Evolutionary conservation across 352 stramenopile species (phyloP).

Genomic region (Globisporangium solare): DNA sequence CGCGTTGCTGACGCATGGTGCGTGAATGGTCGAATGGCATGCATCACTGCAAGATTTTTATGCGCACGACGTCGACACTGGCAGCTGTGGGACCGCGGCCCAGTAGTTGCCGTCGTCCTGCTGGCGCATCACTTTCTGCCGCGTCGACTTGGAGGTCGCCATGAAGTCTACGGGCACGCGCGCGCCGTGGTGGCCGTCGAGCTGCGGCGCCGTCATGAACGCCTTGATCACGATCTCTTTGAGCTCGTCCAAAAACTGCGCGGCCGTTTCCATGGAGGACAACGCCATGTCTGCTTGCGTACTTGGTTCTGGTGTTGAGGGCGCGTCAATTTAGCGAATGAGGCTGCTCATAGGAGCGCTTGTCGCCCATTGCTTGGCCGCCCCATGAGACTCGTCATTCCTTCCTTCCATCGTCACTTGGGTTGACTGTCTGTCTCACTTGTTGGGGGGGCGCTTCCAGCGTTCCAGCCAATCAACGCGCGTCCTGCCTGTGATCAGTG

Average conservation of each 20-base stretch:
- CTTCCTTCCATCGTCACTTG: background rate
- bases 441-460: background rate
- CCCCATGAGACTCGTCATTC: too few relatives aligned
- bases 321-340: slow-evolving; percentile 6
- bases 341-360: background rate
- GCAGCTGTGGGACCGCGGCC: slow-evolving; percentile 50
- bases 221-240: slow-evolving; percentile 49
- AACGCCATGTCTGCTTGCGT: background rate
- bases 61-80: slow-evolving; percentile 25
- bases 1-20: background rate
- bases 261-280: slow-evolving; percentile 16
- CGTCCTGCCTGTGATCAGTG: background rate
- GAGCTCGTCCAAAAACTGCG: slow-evolving; percentile 44
- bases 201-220: slow-evolving; percentile 78
- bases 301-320: slow-evolving; percentile 11
- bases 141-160: slow-evolving; percentile 36
- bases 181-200: slow-evolving; percentile 53
- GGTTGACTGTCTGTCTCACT: slow-evolving; percentile 12
- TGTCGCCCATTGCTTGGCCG: background rate
- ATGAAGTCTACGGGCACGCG: slow-evolving; percentile 65
- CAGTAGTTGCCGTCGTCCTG: slow-evolving; percentile 52
- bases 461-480: background rate
- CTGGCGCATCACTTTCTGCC: slow-evolving; percentile 43
- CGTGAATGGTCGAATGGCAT: background rate
- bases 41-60: background rate